These are phyloP conservation scores for Tolypocladium ophioglossoides DNA, from an alignment of 2,329 filamentous ascomycete species.

Conservation along the genomic window DNA sequence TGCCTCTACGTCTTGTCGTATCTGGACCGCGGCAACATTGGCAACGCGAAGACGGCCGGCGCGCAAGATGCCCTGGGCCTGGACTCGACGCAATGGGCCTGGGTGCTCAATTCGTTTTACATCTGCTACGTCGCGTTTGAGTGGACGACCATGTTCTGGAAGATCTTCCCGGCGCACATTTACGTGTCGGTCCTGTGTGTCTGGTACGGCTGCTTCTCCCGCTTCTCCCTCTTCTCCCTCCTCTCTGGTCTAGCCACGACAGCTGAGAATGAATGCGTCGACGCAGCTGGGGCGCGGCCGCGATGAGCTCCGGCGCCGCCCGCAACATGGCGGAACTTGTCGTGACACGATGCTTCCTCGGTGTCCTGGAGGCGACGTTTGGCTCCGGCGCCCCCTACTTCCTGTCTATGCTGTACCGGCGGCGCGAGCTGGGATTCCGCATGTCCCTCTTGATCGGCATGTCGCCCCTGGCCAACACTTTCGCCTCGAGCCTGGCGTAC, in stretches of 20 bases:
- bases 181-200: slow-evolving; percentile 11
- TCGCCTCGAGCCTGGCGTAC: slow-evolving; percentile 21
- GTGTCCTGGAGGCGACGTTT: slow-evolving; percentile 15
- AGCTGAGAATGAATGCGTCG: too few species aligned
- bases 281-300: slow-evolving; percentile 6
- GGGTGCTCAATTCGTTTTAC: slow-evolving; percentile 16
- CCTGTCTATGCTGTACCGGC: slow-evolving; percentile 22
- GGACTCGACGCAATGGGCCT: slow-evolving; percentile 10
- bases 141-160: slow-evolving; percentile 13
- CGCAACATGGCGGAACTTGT: slow-evolving; percentile 10
- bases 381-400: slow-evolving; percentile 18
- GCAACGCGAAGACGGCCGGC: slow-evolving; percentile 13
- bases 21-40: slow-evolving; percentile 8
- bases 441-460: slow-evolving; percentile 15
- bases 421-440: slow-evolving; percentile 19
- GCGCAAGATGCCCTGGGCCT: slow-evolving; percentile 10
- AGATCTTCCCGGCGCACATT: slow-evolving; percentile 11
- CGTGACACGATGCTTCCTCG: slow-evolving; percentile 14
- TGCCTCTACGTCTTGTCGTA: slow-evolving; percentile 3
- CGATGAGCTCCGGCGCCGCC: slow-evolving; percentile 9
- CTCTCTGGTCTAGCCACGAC: slow-evolving; percentile 11
- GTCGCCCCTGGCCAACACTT: slow-evolving; percentile 21
- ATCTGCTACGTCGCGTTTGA: slow-evolving; percentile 14
- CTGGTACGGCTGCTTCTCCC: slow-evolving; percentile 5
- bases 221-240: not conserved